Base-by-base conservation (phyloP, 202 grass and related monocot genomes). In the Panicum virgatum region DNA sequence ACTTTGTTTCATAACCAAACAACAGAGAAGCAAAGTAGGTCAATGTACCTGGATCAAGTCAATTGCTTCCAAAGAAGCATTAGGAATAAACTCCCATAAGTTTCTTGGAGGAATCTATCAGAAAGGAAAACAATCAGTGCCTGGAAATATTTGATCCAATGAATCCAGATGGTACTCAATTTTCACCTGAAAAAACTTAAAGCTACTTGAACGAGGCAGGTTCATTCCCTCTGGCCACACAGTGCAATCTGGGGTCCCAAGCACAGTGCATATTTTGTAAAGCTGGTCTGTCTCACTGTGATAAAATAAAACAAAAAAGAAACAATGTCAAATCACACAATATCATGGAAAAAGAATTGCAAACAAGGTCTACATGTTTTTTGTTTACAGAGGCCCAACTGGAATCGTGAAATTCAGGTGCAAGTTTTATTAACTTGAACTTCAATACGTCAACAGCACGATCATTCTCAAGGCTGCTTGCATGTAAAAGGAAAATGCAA, bases 181-280 rank as follows among this genome's bases (percentile, higher is more conserved):
- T 86, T n/a, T 59, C 79, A 97, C 94, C 94, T 94, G 87, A 62
- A 88, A 91, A 80, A 88, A 87, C 11, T 85, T 86, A 23, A 97
- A 97, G 80, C 82, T 82, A 40, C 40, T 84, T 74, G 94, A 92
- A 63, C 82, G 78, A 36, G 89, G 80, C 32, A 97, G 84, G 66
- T 83, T 71, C 91, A 97, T 94, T 70, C 88, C 84, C 78, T 92
- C 91, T 76, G 88, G 88, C 94, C 94, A 97, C 50, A 94, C 69
- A 66, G 71, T 87, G 60, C 57, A 73, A 89, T 97, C 94, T 20
- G 94, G 94, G 65, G 85, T 94, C 70, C 94, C 94, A 90, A 97
- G 91, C 69, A 97, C 83, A 78, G 72, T 38, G 37, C 94, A 97
- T 80, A 94, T 97, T 89, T 87, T 97, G 88, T 85, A 92, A 80